Evolutionary conservation across 306 rosid genomes (phyloP), one percentile per base, ranked within the genome.

Genomic region (Cicer arietinum): DNA sequence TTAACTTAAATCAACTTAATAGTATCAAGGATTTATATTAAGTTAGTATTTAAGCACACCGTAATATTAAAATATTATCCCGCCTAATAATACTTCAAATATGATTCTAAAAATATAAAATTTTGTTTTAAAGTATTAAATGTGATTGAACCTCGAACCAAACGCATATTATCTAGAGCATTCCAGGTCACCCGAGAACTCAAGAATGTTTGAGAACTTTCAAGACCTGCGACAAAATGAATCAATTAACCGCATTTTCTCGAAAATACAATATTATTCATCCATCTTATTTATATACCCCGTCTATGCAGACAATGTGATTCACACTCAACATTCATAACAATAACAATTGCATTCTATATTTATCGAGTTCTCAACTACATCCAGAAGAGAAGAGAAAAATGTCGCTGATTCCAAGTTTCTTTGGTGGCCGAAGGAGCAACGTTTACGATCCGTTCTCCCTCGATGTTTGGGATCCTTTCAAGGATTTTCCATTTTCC

Each of bases 381-480:
- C 7, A 4, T 1, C 17, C 35, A 25, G 3, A 25, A 25, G 35
- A 25, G 35, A 25, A 2, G 35, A 25, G 35, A 35, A 30, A 35
- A 6, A 59, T 60, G 66, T 35, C 66, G 9, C 10, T 60, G 6
- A 60, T 60, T 60, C 66, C 66, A 60, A 12, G 44, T 12, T 30
- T 60, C 43, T 60, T 35, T 4, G 44, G 18, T 35, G 44, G 66
- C 6, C 43, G 44, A 12, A 60, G 66, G 44, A 58, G 16, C 64
- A 58, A 25, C 1, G 64, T 6, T 0, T 58, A 0, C 9, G 64
- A 58, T 25, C 41, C 66, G 2, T 35, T 60, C 44, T 60, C 44
- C 6, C 66, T 60, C 9, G 44, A 59, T 0, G 10, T 59, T 30
- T 59, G 65, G 65, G 65, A 59, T 5, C 65, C 65, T 0, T 12